Conservation (phyloP, 441 rosid genomes). For the Adansonia madagascariensis region DNA sequence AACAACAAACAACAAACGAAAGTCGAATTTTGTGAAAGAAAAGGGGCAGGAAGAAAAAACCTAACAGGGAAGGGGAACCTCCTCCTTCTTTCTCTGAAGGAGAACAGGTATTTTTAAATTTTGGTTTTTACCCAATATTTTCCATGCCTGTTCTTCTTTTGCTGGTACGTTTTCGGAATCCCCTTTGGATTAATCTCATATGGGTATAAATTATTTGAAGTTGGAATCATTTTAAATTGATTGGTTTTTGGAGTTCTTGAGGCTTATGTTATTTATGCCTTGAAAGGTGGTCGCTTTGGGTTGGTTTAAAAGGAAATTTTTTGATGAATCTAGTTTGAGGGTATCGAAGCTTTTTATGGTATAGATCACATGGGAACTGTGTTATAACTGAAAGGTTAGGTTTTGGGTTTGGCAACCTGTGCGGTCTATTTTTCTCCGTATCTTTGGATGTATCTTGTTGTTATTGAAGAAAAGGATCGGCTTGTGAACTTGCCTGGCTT, state of each 20-base stretch:
- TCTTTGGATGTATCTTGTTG: conserved; percentile 75
- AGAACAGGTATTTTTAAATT: conserved; percentile 21
- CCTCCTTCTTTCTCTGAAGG: conserved; percentile 11
- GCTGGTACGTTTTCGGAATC: conserved; percentile 29
- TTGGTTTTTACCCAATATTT: not conserved
- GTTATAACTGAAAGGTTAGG: conserved; percentile 33
- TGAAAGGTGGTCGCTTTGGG: conserved; percentile 11
- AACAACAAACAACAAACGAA: not conserved
- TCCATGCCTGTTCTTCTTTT: conserved; percentile 27
- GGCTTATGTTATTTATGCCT: conserved; percentile 18
- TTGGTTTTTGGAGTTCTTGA: not conserved
- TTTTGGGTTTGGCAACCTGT: conserved; percentile 36
- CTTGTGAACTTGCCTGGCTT: conserved; percentile 59
- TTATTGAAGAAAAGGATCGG: conserved; percentile 51
- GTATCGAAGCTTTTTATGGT: conserved; percentile 22
- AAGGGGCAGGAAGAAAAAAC: not conserved
- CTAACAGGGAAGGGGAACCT: not conserved
- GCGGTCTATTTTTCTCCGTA: conserved; percentile 31
- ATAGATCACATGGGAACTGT: conserved; percentile 35
- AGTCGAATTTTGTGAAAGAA: not conserved
- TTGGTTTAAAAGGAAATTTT: not conserved
- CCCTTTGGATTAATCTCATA: conserved; percentile 3
- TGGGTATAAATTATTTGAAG: conserved; percentile 1
- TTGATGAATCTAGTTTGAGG: conserved; percentile 11
- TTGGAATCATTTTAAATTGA: not conserved